Conservation (phyloP, 768 basidiomycete species). For the Gyrodon lividus region DNA sequence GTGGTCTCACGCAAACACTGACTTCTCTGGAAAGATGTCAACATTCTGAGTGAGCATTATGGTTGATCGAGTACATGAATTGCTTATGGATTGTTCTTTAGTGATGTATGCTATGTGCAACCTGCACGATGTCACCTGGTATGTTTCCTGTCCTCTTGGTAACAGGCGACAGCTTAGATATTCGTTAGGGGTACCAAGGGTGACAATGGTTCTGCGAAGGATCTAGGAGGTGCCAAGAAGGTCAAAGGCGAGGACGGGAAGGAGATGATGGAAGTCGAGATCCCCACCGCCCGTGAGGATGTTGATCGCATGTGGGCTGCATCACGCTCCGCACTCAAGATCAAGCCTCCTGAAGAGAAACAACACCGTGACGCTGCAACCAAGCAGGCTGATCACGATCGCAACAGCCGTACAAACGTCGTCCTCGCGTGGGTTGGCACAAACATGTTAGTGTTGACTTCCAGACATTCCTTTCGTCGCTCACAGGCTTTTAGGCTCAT, state of each 20-base stretch:
- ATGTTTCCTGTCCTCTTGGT: conserved; percentile 4
- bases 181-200: conserved; percentile 80
- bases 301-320: conserved; percentile 86
- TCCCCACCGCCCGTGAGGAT: conserved; percentile 81
- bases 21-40: conserved; percentile 49
- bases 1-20: conserved; percentile 4
- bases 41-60: conserved; percentile 65
- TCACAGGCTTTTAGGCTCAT: conserved; percentile 45
- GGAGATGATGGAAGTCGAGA: conserved; percentile 81
- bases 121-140: conserved; percentile 82
- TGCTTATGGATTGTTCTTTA: conserved; percentile 14
- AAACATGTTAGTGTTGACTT: conserved; percentile 61
- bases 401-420: conserved; percentile 82
- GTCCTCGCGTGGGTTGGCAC: conserved; percentile 81
- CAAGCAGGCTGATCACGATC: conserved; percentile 85
- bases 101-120: conserved; percentile 97
- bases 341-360: conserved; percentile 68
- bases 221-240: conserved; percentile 89
- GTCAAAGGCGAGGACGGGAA: conserved; percentile 82
- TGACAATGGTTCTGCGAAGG: conserved; percentile 84
- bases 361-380: conserved; percentile 85
- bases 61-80: not conserved
- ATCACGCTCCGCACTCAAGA: conserved; percentile 64
- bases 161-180: conserved; percentile 2
- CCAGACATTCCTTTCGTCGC: conserved; percentile 1